phyloP scores from a whole-genome alignment of 2,329 filamentous ascomycete species.

The Eurotiales sp. region DNA sequence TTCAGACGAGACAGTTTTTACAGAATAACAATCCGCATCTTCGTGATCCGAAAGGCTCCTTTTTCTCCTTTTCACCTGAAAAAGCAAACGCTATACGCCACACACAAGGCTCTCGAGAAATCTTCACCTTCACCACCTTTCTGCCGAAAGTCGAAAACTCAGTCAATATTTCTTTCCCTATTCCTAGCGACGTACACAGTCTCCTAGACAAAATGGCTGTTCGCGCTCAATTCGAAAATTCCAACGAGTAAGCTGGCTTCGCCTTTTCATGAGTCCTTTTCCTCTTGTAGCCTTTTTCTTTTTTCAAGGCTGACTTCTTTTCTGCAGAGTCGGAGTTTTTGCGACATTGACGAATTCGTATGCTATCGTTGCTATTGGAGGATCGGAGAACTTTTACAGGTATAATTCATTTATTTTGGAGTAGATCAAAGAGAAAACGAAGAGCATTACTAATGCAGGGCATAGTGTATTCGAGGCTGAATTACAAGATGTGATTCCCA shows the following conservation, averaged over 20 bases:
- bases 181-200: neutral
- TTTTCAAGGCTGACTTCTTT: neutral
- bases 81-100: too few species aligned
- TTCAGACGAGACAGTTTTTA: too few species aligned
- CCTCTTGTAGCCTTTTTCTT: neutral
- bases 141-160: neutral
- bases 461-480: slow-evolving; percentile 90
- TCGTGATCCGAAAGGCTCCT: too few species aligned
- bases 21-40: too few species aligned
- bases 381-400: slow-evolving; percentile 98
- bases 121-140: neutral
- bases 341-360: slow-evolving; percentile 96
- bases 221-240: slow-evolving; percentile 49
- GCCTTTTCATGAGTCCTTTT: too few species aligned
- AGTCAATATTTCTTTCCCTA: too few species aligned
- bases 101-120: too few species aligned
- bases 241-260: slow-evolving; percentile 45
- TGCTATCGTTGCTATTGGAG: slow-evolving; percentile 87
- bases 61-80: too few species aligned
- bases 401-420: neutral
- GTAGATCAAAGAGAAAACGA: slow-evolving; percentile 1
- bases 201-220: slow-evolving; percentile 40
- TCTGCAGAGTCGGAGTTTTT: slow-evolving; percentile 85
- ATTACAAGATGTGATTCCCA: slow-evolving; percentile 94
- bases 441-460: slow-evolving; percentile 8